phyloP scores from a whole-genome alignment of 169 alveolate species.

The Cryptosporidium bovis region DNA sequence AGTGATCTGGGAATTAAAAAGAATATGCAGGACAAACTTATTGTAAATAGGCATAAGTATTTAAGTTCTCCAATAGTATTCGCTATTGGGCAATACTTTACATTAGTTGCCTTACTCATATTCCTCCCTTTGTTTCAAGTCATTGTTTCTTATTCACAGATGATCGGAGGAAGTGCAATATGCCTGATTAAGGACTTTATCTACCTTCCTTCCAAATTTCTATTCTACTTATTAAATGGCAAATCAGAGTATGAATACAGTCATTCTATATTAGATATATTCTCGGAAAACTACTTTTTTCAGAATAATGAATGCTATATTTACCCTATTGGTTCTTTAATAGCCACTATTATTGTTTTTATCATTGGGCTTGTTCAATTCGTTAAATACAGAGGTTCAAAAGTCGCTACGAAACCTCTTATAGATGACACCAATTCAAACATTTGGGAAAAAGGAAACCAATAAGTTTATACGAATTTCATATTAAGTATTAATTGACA shows the following conservation, averaged over 20 bases:
- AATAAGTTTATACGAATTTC: neutral
- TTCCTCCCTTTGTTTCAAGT: slow-evolving; percentile 29
- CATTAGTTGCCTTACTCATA: slow-evolving; percentile 4
- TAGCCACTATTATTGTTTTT: neutral
- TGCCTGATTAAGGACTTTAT: slow-evolving; percentile 27
- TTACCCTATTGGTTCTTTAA: slow-evolving; percentile 1
- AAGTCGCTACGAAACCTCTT: slow-evolving; percentile 41
- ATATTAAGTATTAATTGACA: neutral
- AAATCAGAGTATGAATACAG: neutral
- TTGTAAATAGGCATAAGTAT: slow-evolving; percentile 7
- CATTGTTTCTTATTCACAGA: neutral
- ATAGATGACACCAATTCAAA: slow-evolving; percentile 53
- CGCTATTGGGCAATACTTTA: slow-evolving; percentile 49
- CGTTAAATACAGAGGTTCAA: slow-evolving; percentile 47
- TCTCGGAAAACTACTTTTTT: neutral
- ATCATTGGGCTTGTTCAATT: slow-evolving; percentile 44
- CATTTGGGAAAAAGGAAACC: slow-evolving; percentile 19
- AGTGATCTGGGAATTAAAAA: slow-evolving; percentile 58
- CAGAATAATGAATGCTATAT: slow-evolving; percentile 20
- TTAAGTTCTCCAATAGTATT: slow-evolving; percentile 35
- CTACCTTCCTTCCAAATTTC: slow-evolving; percentile 10
- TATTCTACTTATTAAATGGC: slow-evolving; percentile 1
- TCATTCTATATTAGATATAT: neutral
- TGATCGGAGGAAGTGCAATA: slow-evolving; percentile 16
- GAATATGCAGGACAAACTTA: slow-evolving; percentile 16